Percentiles rank a stretch among this genome's conserved stretches.
These are phyloP conservation scores for Lipomyces mesembrius DNA, from an alignment of 805 yeast species.

Conservation along the genomic window DNA sequence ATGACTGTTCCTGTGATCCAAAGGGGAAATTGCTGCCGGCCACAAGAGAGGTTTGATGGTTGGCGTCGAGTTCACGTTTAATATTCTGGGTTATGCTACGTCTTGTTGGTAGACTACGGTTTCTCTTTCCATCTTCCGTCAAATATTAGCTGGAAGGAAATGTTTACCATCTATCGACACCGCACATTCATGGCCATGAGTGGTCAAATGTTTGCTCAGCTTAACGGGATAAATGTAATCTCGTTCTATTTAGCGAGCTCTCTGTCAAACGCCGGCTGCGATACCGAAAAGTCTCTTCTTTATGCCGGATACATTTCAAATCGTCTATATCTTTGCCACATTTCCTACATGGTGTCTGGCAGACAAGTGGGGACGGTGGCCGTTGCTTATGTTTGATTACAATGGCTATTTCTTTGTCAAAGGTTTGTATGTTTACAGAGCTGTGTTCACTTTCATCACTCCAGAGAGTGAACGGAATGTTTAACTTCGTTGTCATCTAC, in stretches of 20 bases:
- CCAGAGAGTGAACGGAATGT: conserved; percentile 49
- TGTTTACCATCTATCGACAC: conserved; percentile 67
- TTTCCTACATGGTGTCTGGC: conserved; percentile 63
- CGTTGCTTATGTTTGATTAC: conserved; percentile 43
- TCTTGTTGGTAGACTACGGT: conserved; percentile 82
- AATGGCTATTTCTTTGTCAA: conserved; percentile 33
- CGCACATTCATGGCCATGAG: conserved; percentile 58
- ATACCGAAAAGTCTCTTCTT: conserved; percentile 52
- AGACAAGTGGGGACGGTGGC: conserved; percentile 69
- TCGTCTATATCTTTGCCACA: conserved; percentile 59
- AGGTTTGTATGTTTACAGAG: conserved; percentile 36
- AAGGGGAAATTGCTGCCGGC: conserved; percentile 84
- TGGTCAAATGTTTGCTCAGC: conserved; percentile 60
- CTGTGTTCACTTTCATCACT: conserved; percentile 32
- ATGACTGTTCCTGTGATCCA: conserved; percentile 87
- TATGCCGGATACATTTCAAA: conserved; percentile 64
- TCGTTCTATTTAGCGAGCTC: conserved; percentile 70
- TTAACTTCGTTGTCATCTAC: conserved; percentile 59
- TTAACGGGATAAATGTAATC: conserved; percentile 70
- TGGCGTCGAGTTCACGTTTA: conserved; percentile 85
- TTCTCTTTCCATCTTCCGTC: conserved; percentile 63
- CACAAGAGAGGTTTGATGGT: conserved; percentile 82
- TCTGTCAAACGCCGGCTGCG: conserved; percentile 49
- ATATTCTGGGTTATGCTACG: conserved; percentile 75
- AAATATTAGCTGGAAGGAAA: conserved; percentile 64